Evolutionary conservation across 176 grass and related monocot genomes (phyloP), one percentile per base, ranked within the genome.

Genomic region (Rhynchospora breviuscula): DNA sequence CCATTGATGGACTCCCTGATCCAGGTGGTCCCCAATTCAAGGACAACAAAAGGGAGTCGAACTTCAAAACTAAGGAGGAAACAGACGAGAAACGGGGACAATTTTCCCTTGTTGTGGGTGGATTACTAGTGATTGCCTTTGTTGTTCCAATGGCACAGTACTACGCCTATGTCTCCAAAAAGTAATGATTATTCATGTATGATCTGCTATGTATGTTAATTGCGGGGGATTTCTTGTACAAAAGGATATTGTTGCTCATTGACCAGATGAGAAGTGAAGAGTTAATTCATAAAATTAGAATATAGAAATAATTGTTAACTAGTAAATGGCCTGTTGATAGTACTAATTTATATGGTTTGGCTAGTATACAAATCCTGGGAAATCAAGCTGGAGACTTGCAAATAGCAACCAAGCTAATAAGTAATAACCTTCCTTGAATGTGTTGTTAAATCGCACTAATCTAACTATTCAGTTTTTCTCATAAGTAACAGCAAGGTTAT

Each of bases 141-240:
- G 91, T 99, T 57, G 96, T 99, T 82, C 96, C 96, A 33, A 99
- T 99, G 96, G 96, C 96, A 78, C 96, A 99, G 83, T 99, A 99
- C 70, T 99, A 99, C 70, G 96, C 96, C 35, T 95, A 99, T 85
- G 67, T 99, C 26, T 99, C 96, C 77, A 99, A 99, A 88, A 99
- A 99, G 78, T 98, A 90, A 86, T 60, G 63, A 35, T 21, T 84
- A 58, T 84, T 31, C 51, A 51, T 61, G 35, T 75, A 86, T 60
- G 63, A 35, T 21, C 75, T 70, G 74, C 18, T 57, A 51, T 61
- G 35, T 75, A 75, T 84, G 19, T 73, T 67, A 51, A 65, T 67
- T 66, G 7, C 33, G 1, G 78, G 49, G 57, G 17, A 63, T 61
- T 81, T 63, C 78, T 81, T 81, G 59, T 82, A 82, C 79, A 82